These are phyloP conservation scores for Flaveria sonorensis DNA, from an alignment of 129 eudicot species.

Conservation along the genomic window DNA sequence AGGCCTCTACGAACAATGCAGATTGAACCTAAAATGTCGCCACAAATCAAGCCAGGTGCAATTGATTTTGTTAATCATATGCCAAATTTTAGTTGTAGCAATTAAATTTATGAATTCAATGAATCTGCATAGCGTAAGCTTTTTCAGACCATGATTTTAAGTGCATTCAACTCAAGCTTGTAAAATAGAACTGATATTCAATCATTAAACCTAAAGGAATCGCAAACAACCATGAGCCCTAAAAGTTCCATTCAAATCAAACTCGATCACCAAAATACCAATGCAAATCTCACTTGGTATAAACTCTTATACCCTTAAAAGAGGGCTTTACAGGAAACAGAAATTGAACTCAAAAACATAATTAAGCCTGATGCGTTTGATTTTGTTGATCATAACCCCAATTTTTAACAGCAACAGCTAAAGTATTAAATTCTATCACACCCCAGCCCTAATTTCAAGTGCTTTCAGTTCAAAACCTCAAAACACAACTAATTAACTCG, in stretches of 20 bases:
- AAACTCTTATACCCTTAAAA: slow-evolving; percentile 29
- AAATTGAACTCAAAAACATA: slow-evolving; percentile 8
- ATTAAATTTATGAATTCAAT: neutral
- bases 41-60: neutral
- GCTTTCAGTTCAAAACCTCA: neutral
- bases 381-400: neutral
- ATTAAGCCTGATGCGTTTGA: neutral
- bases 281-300: slow-evolving; percentile 12
- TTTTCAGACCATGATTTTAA: slow-evolving; percentile 15
- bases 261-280: slow-evolving; percentile 24
- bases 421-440: neutral
- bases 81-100: neutral
- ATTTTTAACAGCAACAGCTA: neutral
- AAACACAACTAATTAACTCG: too few species aligned
- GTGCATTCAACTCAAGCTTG: slow-evolving; percentile 6
- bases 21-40: neutral
- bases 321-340: slow-evolving; percentile 22
- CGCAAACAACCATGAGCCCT: slow-evolving; percentile 24
- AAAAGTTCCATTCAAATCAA: slow-evolving; percentile 13
- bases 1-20: slow-evolving; percentile 4
- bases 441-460: neutral
- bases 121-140: neutral
- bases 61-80: neutral
- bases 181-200: neutral
- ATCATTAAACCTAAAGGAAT: neutral